Conservation (phyloP, 176 grass and related monocot species). For the Otatea glauca region DNA sequence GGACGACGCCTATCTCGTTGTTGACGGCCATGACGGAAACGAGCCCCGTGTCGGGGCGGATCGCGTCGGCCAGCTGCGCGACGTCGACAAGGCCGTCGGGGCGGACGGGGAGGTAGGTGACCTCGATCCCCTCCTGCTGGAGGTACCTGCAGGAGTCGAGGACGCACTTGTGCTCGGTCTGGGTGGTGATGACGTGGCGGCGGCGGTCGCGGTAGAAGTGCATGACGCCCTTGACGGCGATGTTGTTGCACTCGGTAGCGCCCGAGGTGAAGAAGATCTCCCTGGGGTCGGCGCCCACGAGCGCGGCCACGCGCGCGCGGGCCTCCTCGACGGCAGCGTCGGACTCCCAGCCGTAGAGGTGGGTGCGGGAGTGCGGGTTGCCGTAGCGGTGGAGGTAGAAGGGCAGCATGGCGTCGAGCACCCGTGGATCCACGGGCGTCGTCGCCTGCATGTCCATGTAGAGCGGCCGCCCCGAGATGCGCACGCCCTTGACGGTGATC, state of each 20-base stretch:
- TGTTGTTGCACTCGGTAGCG: constrained; percentile 95
- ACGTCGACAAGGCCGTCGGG: constrained; percentile 82
- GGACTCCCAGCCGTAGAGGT: constrained; percentile 98
- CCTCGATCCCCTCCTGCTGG: constrained; percentile 82
- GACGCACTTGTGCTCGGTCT: constrained; percentile 97
- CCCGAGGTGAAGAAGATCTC: constrained; percentile 97
- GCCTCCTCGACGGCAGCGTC: constrained; percentile 85
- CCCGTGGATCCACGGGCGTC: constrained; percentile 82
- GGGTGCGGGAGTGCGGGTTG: constrained; percentile 95
- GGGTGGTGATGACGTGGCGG: constrained; percentile 89
- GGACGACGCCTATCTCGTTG: constrained; percentile 93
- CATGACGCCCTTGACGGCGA: constrained; percentile 92
- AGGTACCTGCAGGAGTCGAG: constrained; percentile 89
- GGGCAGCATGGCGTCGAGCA: constrained; percentile 92
- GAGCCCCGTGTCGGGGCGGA: constrained; percentile 78
- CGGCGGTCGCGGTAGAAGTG: constrained; percentile 80
- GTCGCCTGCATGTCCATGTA: constrained; percentile 99
- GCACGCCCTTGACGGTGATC: constrained; percentile 84
- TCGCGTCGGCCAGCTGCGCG: constrained; percentile 60
- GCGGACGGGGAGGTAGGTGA: constrained; percentile 88
- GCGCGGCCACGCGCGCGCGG: constrained; percentile 51
- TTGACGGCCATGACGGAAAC: constrained; percentile 97
- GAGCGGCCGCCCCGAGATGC: constrained; percentile 79
- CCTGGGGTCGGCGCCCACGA: constrained; percentile 75
- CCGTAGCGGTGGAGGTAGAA: constrained; percentile 89